Evolutionary conservation across 1,139 yeast species (phyloP), one percentile per base, ranked within the genome.

Genomic region (Pichia norvegensis): DNA sequence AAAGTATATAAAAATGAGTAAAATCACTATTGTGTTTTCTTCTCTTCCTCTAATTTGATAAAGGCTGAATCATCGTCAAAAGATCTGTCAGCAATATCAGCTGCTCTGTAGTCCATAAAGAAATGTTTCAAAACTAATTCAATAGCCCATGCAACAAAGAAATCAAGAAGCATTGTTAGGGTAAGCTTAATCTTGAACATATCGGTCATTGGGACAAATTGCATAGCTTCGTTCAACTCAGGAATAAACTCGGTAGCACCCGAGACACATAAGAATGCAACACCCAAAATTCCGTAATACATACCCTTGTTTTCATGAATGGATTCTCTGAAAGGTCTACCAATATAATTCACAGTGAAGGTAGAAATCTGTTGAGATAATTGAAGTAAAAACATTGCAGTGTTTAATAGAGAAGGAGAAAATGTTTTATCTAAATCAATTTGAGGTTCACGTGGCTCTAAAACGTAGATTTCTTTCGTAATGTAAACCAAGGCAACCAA

Each of bases 361-460:
- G 99, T 92, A 13, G 97, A 86, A 41, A 94, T 95, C 68, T 92
- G 97, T 70, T 92, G 97, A 20, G 95, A 95, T 58, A 92, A 75
- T 67, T 90, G 97, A 51, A 92, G 75, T 62, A 92, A 75, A 68
- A 90, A 94, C 74, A 92, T 90, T 57, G 97, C 97, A 29, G 98
- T 92, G 68, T 94, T 94, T 62, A 92, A 77, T 61, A 92, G 73
- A 4, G 97, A 88, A 38, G 98, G 98, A 50, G 71, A 65, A 61
- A 92, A 92, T 56, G 76, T 81, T 64, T 90, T 90, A 62, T 92
- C 98, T 55, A 94, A 74, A 64, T 92, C 97, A 54, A 87, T 73
- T 59, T 79, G 78, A 29, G 92, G 92, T 63, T 80, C 92, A 67
- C 95, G 81, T 65, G 97, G 97, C 66, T 92, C 98, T 54, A 87